Evolutionary conservation across 106 monocot species (phyloP), one percentile per base, ranked within the genome.

Genomic region (Dioscorea dumetorum): DNA sequence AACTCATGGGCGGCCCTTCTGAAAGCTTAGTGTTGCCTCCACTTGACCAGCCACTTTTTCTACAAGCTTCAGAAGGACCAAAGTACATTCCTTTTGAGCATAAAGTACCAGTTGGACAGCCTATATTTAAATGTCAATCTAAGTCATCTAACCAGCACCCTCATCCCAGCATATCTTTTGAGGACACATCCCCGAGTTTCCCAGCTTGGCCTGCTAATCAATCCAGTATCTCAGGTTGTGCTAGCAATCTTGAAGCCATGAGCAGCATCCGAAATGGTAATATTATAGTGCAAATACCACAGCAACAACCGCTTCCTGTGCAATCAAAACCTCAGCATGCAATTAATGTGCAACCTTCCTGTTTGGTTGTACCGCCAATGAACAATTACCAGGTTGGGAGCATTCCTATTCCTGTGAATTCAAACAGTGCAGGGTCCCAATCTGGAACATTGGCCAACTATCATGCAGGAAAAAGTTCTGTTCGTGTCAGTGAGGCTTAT

Each of bases 311-410:
- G 21, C 68, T 78, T 22, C 58, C 76, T 57, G 24, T 67, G 69
- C 50, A 60, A n/a, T 54, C 83, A 21, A 86, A 89, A 67, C 57
- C 77, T 8, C 73, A 69, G 66, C 66, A 72, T 74, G 59, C 70
- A 20, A 62, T 79, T 28, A 84, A 76, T 66, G 79, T 88, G 32
- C 87, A 88, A 24, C 81, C 88, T 57, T 91, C 94, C 67, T 83
- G 91, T 69, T 66, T 95, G 14, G 74, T 95, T 41, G 60, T 73
- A 51, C 83, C 88, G 56, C 58, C 79, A 51, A 70, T 79, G 59
- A 77, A 63, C 18, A 72, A 23, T 63, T 79, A 79, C 66, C 81
- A 81, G 49, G 24, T 61, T 5, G 69, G 76, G 8, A 74, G 70
- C 13, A 85, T 31, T 62, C 22, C 78, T 75, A 19, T 78, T 50